phyloP scores from a whole-genome alignment of 352 stramenopile species.

The Phytophthora pistaciae region DNA sequence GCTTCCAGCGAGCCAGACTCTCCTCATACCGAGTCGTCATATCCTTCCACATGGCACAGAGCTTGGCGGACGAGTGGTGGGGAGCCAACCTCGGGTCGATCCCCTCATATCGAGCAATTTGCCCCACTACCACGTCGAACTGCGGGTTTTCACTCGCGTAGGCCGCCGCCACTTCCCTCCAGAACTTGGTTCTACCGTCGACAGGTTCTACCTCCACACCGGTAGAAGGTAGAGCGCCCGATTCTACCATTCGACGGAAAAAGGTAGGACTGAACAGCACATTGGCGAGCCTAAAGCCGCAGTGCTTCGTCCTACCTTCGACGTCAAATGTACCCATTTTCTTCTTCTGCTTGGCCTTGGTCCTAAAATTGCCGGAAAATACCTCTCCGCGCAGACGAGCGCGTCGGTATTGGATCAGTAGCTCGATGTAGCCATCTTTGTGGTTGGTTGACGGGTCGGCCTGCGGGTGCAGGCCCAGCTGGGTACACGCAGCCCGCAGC shows the following conservation, averaged over 20 bases:
- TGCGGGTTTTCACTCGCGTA: conserved; percentile 8
- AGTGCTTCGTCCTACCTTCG: conserved; percentile 21
- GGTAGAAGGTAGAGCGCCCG: conserved; percentile 18
- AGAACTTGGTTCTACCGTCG: conserved; percentile 19
- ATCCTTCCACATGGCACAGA: conserved; percentile 25
- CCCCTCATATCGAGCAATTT: conserved; percentile 20
- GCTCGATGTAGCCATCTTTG: conserved; percentile 22
- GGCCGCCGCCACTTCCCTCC: conserved; percentile 20
- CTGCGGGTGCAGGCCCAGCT: conserved; percentile 25
- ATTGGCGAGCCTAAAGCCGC: conserved; percentile 22
- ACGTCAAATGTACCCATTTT: neutral
- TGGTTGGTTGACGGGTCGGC: conserved; percentile 16
- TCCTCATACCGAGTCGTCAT: conserved; percentile 14
- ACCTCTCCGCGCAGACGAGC: conserved; percentile 12
- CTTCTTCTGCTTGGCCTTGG: conserved; percentile 12
- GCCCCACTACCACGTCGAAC: conserved; percentile 15
- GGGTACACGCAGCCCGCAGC: conserved; percentile 12
- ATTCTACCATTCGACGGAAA: conserved; percentile 13
- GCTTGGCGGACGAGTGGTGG: conserved; percentile 9
- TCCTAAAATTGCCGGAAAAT: conserved; percentile 6
- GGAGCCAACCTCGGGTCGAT: conserved; percentile 15
- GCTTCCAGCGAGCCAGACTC: conserved; percentile 23
- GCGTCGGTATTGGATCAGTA: conserved; percentile 18
- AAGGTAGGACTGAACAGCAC: conserved; percentile 26
- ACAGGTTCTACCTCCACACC: conserved; percentile 3